Conservation (phyloP, 306 rosid species). For the Begonia loranthoides region DNA sequence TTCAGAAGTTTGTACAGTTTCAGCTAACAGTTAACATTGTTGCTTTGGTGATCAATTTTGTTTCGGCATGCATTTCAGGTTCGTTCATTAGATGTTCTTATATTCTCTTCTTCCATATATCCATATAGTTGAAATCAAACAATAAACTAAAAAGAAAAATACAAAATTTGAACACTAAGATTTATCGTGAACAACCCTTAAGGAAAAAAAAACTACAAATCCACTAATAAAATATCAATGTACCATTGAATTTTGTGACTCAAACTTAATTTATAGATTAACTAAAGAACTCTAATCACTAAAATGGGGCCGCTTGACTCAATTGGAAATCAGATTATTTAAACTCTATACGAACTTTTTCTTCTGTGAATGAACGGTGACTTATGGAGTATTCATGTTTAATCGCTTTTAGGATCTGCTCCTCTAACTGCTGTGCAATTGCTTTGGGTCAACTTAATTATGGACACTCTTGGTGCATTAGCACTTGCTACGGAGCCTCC, state of each 20-base stretch:
- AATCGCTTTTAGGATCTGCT: slow-evolving; percentile 62
- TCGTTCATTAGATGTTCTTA: slow-evolving; percentile 1
- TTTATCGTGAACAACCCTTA: no score
- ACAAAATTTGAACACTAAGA: no score
- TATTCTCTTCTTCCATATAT: background rate
- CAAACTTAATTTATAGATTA: no score
- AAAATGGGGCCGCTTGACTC: no score
- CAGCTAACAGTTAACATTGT: slow-evolving; percentile 90
- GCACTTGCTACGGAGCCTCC: slow-evolving; percentile 99
- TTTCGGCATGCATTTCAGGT: slow-evolving; percentile 94
- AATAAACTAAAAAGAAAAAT: no score
- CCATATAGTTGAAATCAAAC: background rate
- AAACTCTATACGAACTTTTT: no score
- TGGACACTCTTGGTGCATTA: slow-evolving; percentile 97
- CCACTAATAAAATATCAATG: no score
- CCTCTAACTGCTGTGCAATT: slow-evolving; percentile 94
- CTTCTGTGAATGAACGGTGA: background rate
- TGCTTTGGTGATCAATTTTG: slow-evolving; percentile 70
- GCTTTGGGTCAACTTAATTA: slow-evolving; percentile 98
- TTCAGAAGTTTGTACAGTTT: slow-evolving; percentile 95
- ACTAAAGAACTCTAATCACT: no score
- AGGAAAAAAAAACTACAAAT: no score
- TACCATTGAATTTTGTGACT: no score
- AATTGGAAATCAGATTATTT: no score
- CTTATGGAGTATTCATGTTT: slow-evolving; percentile 5